A percentile compares a stretch with the other conserved stretches of the same genome.
These are phyloP conservation scores for Ophiosphaerella narmari DNA, from an alignment of 2,329 filamentous ascomycete species.

Conservation along the genomic window DNA sequence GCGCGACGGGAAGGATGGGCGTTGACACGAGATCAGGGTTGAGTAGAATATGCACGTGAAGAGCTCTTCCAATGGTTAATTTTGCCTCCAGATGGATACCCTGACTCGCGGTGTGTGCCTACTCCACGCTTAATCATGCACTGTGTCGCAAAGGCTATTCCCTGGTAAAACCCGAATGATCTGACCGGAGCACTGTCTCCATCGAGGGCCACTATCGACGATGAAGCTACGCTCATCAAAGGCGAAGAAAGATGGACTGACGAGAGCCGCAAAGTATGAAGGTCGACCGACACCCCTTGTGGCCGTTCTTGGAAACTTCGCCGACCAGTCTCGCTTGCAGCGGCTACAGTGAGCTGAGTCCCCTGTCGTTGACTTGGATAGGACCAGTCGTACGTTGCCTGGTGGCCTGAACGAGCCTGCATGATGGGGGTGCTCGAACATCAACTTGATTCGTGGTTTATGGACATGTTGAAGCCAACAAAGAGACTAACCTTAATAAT, in stretches of 20 bases:
- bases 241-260: no score
- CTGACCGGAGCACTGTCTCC: no score
- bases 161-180: no score
- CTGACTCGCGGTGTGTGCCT: no score
- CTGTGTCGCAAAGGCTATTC: no score
- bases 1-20: conserved; percentile 42
- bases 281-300: no score
- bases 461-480: neutral
- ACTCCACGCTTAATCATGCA: no score
- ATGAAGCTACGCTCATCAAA: no score
- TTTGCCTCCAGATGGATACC: neutral
- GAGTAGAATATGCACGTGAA: neutral
- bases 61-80: neutral
- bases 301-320: neutral
- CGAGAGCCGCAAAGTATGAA: no score
- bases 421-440: neutral
- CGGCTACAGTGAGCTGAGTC: neutral
- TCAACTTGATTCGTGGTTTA: neutral
- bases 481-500: neutral
- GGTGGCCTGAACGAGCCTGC: neutral
- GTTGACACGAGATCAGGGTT: conserved; percentile 15
- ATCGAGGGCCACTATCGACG: no score
- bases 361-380: neutral
- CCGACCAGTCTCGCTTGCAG: conserved; percentile 1
- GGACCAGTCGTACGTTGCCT: neutral